A percentile compares a stretch with the other conserved stretches of the same genome.
These are phyloP conservation scores for Termitomyces sp. DNA, from an alignment of 768 basidiomycete species.

Conservation along the genomic window DNA sequence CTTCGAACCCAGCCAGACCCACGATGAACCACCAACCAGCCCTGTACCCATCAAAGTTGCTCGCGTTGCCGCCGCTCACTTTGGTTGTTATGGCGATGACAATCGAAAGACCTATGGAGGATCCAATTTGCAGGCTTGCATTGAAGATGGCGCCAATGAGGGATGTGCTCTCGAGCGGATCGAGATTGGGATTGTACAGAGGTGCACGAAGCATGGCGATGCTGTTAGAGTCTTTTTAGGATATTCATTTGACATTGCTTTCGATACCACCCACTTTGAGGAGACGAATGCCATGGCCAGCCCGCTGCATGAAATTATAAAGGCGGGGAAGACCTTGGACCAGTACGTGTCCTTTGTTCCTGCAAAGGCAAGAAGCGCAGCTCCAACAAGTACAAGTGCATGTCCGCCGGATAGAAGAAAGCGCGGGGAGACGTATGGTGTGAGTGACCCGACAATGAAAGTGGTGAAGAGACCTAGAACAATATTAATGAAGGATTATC, in stretches of 20 bases:
- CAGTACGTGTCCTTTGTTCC: slow-evolving; percentile 35
- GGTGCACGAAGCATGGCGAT: slow-evolving; percentile 43
- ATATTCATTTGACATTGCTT: background rate
- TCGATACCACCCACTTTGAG: slow-evolving; percentile 33
- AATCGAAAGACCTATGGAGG: slow-evolving; percentile 38
- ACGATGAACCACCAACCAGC: slow-evolving; percentile 14
- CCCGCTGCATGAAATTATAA: slow-evolving; percentile 35
- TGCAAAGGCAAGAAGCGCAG: slow-evolving; percentile 31
- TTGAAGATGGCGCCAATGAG: slow-evolving; percentile 51
- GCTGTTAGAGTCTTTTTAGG: slow-evolving; percentile 15
- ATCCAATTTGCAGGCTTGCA: slow-evolving; percentile 45
- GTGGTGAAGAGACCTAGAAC: slow-evolving; percentile 21
- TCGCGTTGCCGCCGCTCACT: slow-evolving; percentile 19
- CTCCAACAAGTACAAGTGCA: slow-evolving; percentile 26
- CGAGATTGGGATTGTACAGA: slow-evolving; percentile 38
- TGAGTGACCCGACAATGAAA: slow-evolving; percentile 32
- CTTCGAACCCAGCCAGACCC: slow-evolving; percentile 11
- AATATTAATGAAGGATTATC: background rate
- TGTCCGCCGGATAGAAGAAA: slow-evolving; percentile 37
- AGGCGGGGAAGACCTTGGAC: slow-evolving; percentile 37
- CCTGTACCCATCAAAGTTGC: slow-evolving; percentile 8
- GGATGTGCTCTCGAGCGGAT: slow-evolving; percentile 9
- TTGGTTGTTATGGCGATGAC: slow-evolving; percentile 23
- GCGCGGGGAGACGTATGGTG: slow-evolving; percentile 27
- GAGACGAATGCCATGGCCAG: slow-evolving; percentile 36